Evolutionary conservation across 148 eudicot species (phyloP), one percentile per base, ranked within the genome.

Genomic region (Vaccinium darrowii): DNA sequence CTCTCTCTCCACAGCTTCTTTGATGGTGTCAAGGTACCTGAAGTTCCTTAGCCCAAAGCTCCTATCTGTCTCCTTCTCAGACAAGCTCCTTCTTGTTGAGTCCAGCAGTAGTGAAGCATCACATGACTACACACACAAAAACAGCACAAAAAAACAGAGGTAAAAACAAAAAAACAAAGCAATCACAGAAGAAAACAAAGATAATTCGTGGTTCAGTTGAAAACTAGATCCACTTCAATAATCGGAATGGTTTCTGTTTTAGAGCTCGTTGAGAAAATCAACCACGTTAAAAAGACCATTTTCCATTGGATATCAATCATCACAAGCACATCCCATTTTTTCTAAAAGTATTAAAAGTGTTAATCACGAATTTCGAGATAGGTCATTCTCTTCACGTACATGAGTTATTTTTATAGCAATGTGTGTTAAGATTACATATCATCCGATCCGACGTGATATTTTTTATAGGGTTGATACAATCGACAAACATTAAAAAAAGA

Each of bases 1-100:
- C 88, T 97, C 99, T 81, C 99, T 92, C 86, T 97, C 99, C n/a
- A 95, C 79, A 84, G 99, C 98, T 83, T 97, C 99, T 84, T 97
- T 97, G 72, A 97, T 97, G 87, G 92, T 89, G 81, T 97, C 99
- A 81, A 97, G 91, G 90, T 97, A 95, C 88, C 98, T 93, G 63
- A 97, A 97, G 85, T 97, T 97, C 86, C 99, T 94, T 79, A 97
- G 83, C 6, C 99, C 99, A 89, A 95, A 97, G 87, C 99, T 97
- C 89, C 99, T 90, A 78, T 97, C 99, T 78, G 94, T 94, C 71
- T 97, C 99, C 89, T 97, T 97, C 92, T 97, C 99, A 33, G 99
- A 97, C 90, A 97, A 84, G 88, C 89, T 88, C 89, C 96, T 93
- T 88, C 98, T 94, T 87, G 99, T 97, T 82, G 99, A 95, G 81